These are phyloP conservation scores for Phytopythium mirpurense DNA, from an alignment of 352 stramenopile genomes.

Conservation along the genomic window DNA sequence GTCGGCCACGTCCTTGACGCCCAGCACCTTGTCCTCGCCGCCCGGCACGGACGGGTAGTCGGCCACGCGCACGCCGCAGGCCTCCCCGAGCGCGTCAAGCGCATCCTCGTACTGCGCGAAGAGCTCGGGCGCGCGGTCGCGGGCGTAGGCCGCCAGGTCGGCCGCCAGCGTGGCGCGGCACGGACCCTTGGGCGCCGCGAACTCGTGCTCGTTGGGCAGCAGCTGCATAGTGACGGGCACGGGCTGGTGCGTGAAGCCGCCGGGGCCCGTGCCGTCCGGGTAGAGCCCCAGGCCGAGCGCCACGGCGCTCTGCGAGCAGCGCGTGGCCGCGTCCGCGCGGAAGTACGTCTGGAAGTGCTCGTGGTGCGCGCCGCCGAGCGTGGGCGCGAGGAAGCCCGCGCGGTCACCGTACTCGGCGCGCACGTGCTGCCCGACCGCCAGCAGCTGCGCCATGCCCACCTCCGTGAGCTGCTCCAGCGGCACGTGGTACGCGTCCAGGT, in stretches of 20 bases:
- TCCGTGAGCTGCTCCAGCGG: conserved; percentile 79
- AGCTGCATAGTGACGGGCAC: conserved; percentile 85
- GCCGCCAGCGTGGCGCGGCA: conserved; percentile 42
- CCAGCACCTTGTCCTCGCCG: conserved; percentile 69
- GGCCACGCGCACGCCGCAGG: conserved; percentile 56
- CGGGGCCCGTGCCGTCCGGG: conserved; percentile 67
- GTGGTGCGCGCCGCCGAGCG: conserved; percentile 66
- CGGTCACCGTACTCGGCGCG: conserved; percentile 61
- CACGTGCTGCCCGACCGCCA: conserved; percentile 60
- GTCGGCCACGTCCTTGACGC: conserved; percentile 78
- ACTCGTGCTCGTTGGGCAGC: conserved; percentile 78
- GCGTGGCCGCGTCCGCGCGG: conserved; percentile 70
- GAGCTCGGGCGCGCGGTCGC: conserved; percentile 45
- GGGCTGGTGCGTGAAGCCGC: conserved; percentile 57
- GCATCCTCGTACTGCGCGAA: conserved; percentile 51
- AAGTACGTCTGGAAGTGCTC: conserved; percentile 85
- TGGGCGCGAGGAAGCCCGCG: conserved; percentile 51
- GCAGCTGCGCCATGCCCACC: conserved; percentile 75
- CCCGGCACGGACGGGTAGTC: conserved; percentile 48
- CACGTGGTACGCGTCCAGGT: conserved; percentile 74
- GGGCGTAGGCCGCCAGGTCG: conserved; percentile 56
- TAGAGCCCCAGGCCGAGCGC: conserved; percentile 76
- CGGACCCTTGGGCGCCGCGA: conserved; percentile 75
- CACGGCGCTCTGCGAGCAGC: conserved; percentile 75
- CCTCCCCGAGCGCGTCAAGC: conserved; percentile 42